phyloP scores from a whole-genome alignment of 1,139 yeast species.

The Saccharomyces pastorianus region DNA sequence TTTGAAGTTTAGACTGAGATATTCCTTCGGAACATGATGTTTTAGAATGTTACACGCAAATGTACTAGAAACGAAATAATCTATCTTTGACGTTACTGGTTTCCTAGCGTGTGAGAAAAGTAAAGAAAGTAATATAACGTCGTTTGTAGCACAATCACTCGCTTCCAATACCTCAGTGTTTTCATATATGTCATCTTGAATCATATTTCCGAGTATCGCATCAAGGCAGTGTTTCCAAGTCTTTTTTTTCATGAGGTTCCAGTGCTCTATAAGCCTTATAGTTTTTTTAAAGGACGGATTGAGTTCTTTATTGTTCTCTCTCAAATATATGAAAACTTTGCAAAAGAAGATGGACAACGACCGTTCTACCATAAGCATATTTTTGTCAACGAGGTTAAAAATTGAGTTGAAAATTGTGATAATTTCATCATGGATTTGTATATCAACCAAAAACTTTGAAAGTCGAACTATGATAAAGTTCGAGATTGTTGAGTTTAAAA shows the following conservation, averaged over 20 bases:
- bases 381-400: neutral
- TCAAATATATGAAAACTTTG: neutral
- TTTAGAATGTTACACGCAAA: conserved; percentile 1
- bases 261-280: neutral
- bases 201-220: neutral
- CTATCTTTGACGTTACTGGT: neutral
- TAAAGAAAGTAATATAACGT: conserved; percentile 9
- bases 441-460: neutral
- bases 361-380: neutral
- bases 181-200: neutral
- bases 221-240: neutral
- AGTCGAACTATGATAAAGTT: conserved; percentile 1
- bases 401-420: neutral
- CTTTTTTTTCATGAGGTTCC: neutral
- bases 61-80: neutral
- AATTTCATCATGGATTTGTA: neutral
- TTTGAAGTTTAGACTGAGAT: conserved; percentile 9
- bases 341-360: neutral
- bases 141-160: conserved; percentile 1
- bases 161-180: neutral
- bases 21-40: conserved; percentile 4
- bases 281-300: neutral
- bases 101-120: conserved; percentile 7
- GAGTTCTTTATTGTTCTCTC: neutral
- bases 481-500: conserved; percentile 2